Conservation (phyloP, 192 early-diverging fungal genomes). For the Coemansia sp. region DNA sequence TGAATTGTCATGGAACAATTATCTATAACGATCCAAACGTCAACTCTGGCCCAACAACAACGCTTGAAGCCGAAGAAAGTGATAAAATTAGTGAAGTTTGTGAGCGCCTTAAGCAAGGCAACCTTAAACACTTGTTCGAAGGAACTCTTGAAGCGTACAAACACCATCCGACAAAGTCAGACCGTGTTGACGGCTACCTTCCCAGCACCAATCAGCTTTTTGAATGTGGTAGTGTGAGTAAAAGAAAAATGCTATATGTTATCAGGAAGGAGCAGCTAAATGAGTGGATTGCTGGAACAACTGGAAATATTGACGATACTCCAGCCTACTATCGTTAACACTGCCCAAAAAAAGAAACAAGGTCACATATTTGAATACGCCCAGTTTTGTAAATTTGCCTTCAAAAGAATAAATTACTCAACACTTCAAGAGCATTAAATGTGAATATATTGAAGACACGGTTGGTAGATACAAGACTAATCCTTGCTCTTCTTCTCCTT, state of each 20-base stretch:
- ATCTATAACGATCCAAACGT: not conserved
- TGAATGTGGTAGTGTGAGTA: not conserved
- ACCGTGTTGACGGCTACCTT: not conserved
- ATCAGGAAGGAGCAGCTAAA: not conserved
- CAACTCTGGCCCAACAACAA: not conserved
- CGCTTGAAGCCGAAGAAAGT: not conserved
- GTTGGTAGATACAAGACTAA: conserved; percentile 3
- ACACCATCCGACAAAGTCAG: not conserved
- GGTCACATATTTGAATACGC: not conserved
- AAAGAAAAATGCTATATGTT: not conserved
- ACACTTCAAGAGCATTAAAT: not conserved
- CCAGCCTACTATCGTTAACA: not conserved
- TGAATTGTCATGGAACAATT: not conserved
- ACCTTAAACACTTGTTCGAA: not conserved
- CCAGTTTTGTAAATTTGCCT: not conserved
- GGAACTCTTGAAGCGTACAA: not conserved
- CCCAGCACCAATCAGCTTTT: not conserved
- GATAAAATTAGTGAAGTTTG: not conserved
- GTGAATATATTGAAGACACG: not conserved
- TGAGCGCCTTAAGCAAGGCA: not conserved
- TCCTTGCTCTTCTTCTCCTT: conserved; percentile 35
- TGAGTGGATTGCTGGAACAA: not conserved
- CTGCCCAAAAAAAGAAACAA: not conserved
- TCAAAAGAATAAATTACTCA: too few species aligned
- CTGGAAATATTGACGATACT: not conserved